Evolutionary conservation across 192 early-diverging fungal genomes (phyloP).

Genomic region (Helicostylum pulchrum): DNA sequence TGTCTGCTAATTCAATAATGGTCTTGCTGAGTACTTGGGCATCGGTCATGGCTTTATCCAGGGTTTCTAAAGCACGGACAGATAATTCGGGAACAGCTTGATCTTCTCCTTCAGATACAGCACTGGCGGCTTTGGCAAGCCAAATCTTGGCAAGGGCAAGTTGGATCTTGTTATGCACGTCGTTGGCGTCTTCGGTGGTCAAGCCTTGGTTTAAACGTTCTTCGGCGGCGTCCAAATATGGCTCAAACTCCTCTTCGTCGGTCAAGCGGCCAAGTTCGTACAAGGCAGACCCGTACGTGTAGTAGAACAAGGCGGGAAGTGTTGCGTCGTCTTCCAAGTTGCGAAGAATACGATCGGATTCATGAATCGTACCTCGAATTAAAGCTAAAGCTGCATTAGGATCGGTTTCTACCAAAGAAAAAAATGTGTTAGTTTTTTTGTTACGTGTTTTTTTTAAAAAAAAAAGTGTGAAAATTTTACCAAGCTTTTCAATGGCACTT

Average conservation of each 20-base stretch:
- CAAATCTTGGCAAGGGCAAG: slow-evolving; percentile 19
- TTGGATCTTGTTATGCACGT: slow-evolving; percentile 6
- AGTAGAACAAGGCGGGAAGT: slow-evolving; percentile 41
- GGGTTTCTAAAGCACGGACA: background rate
- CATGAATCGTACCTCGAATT: slow-evolving; percentile 50
- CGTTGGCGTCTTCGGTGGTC: background rate
- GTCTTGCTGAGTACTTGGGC: background rate
- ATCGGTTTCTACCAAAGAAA: slow-evolving; percentile 20
- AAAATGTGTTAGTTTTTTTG: background rate
- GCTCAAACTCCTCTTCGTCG: slow-evolving; percentile 30
- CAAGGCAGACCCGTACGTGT: slow-evolving; percentile 49
- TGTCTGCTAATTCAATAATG: slow-evolving; percentile 15
- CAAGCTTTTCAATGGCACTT: slow-evolving; percentile 44
- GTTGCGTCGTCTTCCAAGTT: slow-evolving; percentile 43
- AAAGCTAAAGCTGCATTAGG: slow-evolving; percentile 36
- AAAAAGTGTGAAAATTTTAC: too few species aligned
- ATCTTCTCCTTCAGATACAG: background rate
- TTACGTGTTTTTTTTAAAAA: background rate
- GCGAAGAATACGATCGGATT: slow-evolving; percentile 52
- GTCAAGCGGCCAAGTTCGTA: slow-evolving; percentile 37
- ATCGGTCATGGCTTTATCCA: slow-evolving; percentile 6
- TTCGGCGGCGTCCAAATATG: slow-evolving; percentile 35
- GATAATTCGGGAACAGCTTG: slow-evolving; percentile 16
- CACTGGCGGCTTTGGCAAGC: slow-evolving; percentile 19
- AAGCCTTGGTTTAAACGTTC: slow-evolving; percentile 31